Conservation (phyloP, 345 rosid genomes). For the Diplotaxis tenuifolia region DNA sequence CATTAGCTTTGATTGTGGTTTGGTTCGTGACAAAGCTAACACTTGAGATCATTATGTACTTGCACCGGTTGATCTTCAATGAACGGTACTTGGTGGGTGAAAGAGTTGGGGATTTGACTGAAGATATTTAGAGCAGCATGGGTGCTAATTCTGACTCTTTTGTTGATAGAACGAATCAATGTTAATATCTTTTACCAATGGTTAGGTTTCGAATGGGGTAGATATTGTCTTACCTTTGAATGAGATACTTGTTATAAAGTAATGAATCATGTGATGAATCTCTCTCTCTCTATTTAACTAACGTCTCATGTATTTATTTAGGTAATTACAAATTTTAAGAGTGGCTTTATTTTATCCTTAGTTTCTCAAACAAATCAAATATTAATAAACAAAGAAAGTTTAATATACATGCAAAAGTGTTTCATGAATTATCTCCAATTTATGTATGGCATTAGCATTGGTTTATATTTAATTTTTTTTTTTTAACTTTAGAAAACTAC, state of each 20-base stretch:
- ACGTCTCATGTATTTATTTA: neutral
- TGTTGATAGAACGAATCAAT: neutral
- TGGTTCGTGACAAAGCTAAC: constrained; percentile 9
- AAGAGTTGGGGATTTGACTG: constrained; percentile 15
- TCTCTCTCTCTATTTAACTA: neutral
- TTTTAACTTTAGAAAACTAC: neutral
- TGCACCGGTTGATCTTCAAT: constrained; percentile 22
- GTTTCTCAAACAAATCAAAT: neutral
- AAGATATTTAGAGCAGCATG: neutral
- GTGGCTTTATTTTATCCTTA: neutral
- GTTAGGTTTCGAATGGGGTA: neutral
- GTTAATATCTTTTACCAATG: neutral
- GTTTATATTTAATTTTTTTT: too few relatives aligned
- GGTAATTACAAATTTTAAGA: too few relatives aligned
- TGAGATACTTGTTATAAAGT: neutral
- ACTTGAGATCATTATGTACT: constrained; percentile 4
- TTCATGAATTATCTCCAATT: neutral
- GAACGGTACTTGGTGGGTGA: constrained; percentile 31
- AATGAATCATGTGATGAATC: neutral
- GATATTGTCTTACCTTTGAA: neutral
- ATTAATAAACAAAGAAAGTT: neutral
- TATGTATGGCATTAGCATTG: neutral
- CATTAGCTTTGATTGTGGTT: neutral
- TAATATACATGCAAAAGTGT: neutral
- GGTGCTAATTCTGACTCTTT: neutral